phyloP scores from a whole-genome alignment of 2,329 filamentous ascomycete species.

The Aspergillus candidus region DNA sequence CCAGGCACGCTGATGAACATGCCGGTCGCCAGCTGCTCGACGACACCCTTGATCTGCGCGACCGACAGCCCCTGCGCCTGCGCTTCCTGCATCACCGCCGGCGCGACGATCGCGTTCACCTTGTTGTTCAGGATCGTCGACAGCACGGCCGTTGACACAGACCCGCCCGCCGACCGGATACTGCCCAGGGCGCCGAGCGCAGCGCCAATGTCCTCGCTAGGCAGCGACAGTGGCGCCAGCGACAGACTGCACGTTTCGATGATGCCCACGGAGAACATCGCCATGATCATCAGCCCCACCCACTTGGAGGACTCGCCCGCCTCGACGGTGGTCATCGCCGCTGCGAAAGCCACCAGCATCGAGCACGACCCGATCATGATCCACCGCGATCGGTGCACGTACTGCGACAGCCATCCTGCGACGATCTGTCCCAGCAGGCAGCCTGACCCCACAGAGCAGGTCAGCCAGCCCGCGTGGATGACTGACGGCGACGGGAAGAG shows the following conservation, averaged over 20 bases:
- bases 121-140: neutral
- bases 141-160: neutral
- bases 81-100: neutral
- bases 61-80: neutral
- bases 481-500: conserved; percentile 36
- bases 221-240: neutral
- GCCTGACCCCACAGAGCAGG: conserved; percentile 9
- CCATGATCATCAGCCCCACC: neutral
- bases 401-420: neutral
- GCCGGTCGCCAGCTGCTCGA: neutral
- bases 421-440: neutral
- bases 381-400: no score
- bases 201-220: neutral
- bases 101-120: neutral
- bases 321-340: neutral
- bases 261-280: neutral
- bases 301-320: neutral
- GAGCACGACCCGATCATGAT: neutral
- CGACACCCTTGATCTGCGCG: neutral
- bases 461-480: conserved; percentile 38
- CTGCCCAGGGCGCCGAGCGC: neutral
- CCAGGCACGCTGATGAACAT: no score
- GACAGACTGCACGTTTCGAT: neutral
- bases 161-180: neutral
- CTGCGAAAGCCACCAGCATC: neutral